Base-by-base conservation (phyloP, 208 protist genomes). In the Trypanosoma theileri region DNA sequence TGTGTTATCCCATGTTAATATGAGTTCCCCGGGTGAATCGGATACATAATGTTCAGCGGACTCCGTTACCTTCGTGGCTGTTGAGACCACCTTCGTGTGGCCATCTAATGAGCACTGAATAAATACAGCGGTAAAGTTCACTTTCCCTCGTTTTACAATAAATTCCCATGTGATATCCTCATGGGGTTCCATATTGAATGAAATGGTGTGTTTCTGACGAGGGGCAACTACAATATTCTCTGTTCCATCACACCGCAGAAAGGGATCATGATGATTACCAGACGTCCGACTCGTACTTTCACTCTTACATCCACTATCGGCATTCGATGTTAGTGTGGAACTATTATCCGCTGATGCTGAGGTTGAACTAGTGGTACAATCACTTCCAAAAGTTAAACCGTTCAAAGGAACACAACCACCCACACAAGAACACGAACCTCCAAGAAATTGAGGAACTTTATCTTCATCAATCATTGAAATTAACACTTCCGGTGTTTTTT, bases 91-190 rank as follows among this genome's bases (percentile, higher is more conserved):
- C 12, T 75, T 8, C 28, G 80, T 77, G 17, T 65, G 55, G 13
- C 83, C 83, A 46, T 79, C 71, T 19, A 63, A 71, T 11, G 54
- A 51, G 45, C 54, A 79, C 8, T 70, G 71, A 9, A 81, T 57
- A 59, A 88, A 93, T 24, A 82, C 28, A 44, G 76, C 84, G 7
- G 75, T 69, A 48, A 89, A 93, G 13, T 48, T 58, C 19, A 88
- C 69, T 28, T 64, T 53, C n/a, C 58, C 58, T 52, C 79, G 31
- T 19, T 74, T 48, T 59, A 84, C 79, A 13, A 44, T 52, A 57
- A 88, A 93, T 60, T 89, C 84, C 84, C 87, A 93, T 40, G 85
- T 73, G 24, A 90, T 60, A 44, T 90, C 87, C 12, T 83, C 77
- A 35, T 50, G 13, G 2, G 51, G 46, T 13, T 61, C 35, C 57